Evolutionary conservation across 345 rosid species (phyloP).

Genomic region (Hibiscus mutabilis): DNA sequence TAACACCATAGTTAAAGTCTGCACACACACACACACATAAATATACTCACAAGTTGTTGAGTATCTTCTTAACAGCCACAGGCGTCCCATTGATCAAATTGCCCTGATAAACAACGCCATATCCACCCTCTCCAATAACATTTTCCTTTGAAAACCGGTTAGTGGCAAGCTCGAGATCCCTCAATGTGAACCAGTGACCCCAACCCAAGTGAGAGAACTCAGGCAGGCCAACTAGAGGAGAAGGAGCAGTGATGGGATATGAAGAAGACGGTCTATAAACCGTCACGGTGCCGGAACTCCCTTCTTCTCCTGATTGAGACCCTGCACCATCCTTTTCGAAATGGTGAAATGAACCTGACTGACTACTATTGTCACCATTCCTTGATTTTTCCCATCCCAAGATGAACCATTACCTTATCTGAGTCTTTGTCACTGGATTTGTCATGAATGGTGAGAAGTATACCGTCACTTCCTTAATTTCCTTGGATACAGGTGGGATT

Average conservation of each 20-base stretch:
- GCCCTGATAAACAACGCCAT: conserved; percentile 70
- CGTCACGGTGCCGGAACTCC: conserved; percentile 37
- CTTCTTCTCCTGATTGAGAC: conserved; percentile 75
- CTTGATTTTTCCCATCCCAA: conserved; percentile 59
- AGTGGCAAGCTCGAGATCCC: conserved; percentile 77
- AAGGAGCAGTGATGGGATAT: conserved; percentile 61
- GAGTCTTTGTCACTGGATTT: conserved; percentile 61
- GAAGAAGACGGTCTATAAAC: conserved; percentile 61
- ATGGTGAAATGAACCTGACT: conserved; percentile 53
- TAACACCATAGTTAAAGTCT: conserved; percentile 2
- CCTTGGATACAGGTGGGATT: conserved; percentile 78
- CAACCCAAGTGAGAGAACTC: conserved; percentile 78
- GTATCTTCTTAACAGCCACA: conserved; percentile 73
- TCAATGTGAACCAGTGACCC: conserved; percentile 87
- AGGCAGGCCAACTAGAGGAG: conserved; percentile 62
- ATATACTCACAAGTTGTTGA: conserved; percentile 59
- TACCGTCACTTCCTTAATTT: conserved; percentile 86
- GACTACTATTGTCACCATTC: conserved; percentile 52
- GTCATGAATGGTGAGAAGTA: conserved; percentile 66
- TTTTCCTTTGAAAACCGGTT: conserved; percentile 65
- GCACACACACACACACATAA: background rate
- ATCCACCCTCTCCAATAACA: conserved; percentile 77
- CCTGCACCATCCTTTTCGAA: conserved; percentile 52
- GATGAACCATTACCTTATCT: conserved; percentile 72
- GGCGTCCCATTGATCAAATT: conserved; percentile 63